Evolutionary conservation across 2,329 filamentous ascomycete genomes (phyloP).

Genomic region (Pochonia chlamydosporia): DNA sequence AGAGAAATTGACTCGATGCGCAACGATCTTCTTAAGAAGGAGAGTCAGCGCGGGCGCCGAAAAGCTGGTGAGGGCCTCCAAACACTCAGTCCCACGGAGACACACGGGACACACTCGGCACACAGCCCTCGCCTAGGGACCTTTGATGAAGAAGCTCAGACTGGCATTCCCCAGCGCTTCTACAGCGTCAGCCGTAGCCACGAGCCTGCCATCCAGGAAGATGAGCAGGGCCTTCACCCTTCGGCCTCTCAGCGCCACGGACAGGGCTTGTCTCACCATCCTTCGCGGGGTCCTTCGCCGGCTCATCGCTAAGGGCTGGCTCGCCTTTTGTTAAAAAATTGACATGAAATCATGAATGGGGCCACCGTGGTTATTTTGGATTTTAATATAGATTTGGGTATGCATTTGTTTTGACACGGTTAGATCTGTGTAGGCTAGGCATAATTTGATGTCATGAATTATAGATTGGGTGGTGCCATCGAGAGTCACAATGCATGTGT

Average conservation of each 20-base stretch:
- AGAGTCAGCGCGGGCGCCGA: slow-evolving; percentile 43
- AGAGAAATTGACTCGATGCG: slow-evolving; percentile 33
- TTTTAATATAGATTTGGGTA: neutral
- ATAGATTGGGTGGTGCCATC: too few species aligned
- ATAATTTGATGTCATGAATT: neutral
- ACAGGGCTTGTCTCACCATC: neutral
- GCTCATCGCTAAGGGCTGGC: slow-evolving; percentile 12
- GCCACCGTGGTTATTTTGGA: neutral
- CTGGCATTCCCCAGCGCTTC: slow-evolving; percentile 23
- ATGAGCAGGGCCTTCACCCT: slow-evolving; percentile 12
- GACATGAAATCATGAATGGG: neutral
- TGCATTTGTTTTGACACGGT: neutral
- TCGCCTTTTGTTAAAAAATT: slow-evolving; percentile 7
- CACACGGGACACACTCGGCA: slow-evolving; percentile 19
- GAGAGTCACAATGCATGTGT: too few species aligned
- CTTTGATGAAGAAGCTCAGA: slow-evolving; percentile 40
- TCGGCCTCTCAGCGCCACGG: slow-evolving; percentile 8
- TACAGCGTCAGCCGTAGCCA: slow-evolving; percentile 23
- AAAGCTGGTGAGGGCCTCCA: slow-evolving; percentile 42
- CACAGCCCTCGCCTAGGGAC: slow-evolving; percentile 25
- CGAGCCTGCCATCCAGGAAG: slow-evolving; percentile 8
- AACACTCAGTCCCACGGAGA: slow-evolving; percentile 22
- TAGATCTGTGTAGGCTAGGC: neutral
- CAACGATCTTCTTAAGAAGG: slow-evolving; percentile 30
- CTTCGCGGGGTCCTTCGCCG: slow-evolving; percentile 13